Evolutionary conservation across 2,329 filamentous ascomycete genomes (phyloP), one percentile per base, ranked within the genome.

Genomic region (Raffaelea albimanens): DNA sequence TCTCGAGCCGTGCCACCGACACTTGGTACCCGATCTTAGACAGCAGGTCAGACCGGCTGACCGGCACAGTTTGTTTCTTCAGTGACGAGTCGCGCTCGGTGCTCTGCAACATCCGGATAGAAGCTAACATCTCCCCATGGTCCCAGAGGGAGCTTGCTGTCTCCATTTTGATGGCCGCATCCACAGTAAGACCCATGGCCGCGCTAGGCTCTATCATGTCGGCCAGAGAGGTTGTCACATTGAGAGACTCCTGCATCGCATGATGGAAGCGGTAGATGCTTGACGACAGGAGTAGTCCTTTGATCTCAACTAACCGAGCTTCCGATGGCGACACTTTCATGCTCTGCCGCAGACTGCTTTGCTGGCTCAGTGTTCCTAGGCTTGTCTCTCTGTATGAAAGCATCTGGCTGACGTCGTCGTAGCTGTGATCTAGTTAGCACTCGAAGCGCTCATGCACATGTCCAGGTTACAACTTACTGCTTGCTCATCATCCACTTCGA

Each of bases 121-220:
- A 95, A 0, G 87, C 80, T 19, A 83, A 80, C 70, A 87, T 87
- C 63, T 98, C 91, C 13, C 89, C 89, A 60, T 95, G 85, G 52
- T 94, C 88, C 91, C 93, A 98, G 1, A 98, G 70, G 7, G 94
- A 88, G 58, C 85, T 88, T 11, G 94, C 90, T 8, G 87, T 79
- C 62, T 97, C 93, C 46, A 91, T 78, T 53, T 83, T 81, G 36
- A 89, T 79, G 13, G 82, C 82, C 13, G 82, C 85, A 58, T 89
- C 84, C 40, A 96, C 79, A 49, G 82, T 77, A 2, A 97, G 67
- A 0, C 85, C 87, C n/a, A 87, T 64, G 0, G 77, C 70, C 50
- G 76, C 73, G 59, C 86, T 93, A 3, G 81, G 70, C 5, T 71
- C 61, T n/a, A 89, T 78, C 22, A 97, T 73, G 47, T 87, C 81